phyloP scores from a whole-genome alignment of 2,329 filamentous ascomycete genomes.

The Phyllosticta ampelicida region DNA sequence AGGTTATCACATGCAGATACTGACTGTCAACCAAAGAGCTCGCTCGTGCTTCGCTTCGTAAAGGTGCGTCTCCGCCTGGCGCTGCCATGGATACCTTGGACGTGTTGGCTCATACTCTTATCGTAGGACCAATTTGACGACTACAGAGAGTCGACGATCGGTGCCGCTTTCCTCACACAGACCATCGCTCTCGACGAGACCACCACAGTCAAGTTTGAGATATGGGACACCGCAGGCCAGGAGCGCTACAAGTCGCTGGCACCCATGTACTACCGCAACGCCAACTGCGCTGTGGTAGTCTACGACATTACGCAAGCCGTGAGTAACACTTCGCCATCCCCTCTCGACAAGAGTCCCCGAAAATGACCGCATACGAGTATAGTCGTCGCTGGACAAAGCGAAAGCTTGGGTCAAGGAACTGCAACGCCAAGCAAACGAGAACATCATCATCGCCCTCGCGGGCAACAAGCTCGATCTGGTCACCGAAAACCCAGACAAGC shows the following conservation, averaged over 20 bases:
- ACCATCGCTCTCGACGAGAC: slow-evolving; percentile 97
- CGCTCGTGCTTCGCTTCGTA: slow-evolving; percentile 93
- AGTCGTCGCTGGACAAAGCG: slow-evolving; percentile 97
- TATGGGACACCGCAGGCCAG: slow-evolving; percentile 98
- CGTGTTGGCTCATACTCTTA: slow-evolving; percentile 1
- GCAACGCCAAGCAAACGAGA: slow-evolving; percentile 97
- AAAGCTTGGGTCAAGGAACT: slow-evolving; percentile 99
- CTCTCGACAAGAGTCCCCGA: background rate
- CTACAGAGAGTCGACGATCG: slow-evolving; percentile 96
- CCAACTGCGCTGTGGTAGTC: slow-evolving; percentile 97
- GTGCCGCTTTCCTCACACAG: slow-evolving; percentile 96
- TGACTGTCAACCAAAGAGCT: slow-evolving; percentile 54
- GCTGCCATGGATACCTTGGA: background rate
- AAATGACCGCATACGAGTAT: slow-evolving; percentile 12
- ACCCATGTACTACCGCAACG: slow-evolving; percentile 99
- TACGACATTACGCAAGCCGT: slow-evolving; percentile 99
- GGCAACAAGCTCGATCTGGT: slow-evolving; percentile 98
- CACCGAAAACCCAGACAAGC: slow-evolving; percentile 88
- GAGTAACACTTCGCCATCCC: slow-evolving; percentile 30
- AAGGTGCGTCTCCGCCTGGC: slow-evolving; percentile 54
- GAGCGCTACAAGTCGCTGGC: slow-evolving; percentile 98
- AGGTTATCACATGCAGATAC: slow-evolving; percentile 13
- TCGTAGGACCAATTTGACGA: slow-evolving; percentile 93
- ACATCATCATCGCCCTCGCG: slow-evolving; percentile 96
- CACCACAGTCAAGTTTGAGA: slow-evolving; percentile 99